Conservation (phyloP, 495 filamentous ascomycete genomes). For the Xanthoparmelia taractica region DNA sequence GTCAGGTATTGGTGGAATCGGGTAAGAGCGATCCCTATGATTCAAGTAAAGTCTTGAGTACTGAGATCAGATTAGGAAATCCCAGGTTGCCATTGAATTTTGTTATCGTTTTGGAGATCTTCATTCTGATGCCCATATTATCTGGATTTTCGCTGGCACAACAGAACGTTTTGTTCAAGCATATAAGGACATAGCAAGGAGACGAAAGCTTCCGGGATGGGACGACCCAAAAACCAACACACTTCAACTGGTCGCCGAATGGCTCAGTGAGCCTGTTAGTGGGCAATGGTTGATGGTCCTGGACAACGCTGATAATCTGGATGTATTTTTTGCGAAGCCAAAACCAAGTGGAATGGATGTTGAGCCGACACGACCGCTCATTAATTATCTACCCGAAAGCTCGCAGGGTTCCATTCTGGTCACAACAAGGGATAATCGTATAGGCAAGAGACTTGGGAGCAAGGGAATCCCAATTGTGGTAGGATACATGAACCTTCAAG, state of each 20-base stretch:
- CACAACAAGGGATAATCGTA: slow-evolving; percentile 25
- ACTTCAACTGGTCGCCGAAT: slow-evolving; percentile 32
- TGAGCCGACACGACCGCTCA: neutral
- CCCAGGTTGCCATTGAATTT: slow-evolving; percentile 37
- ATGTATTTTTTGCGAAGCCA: slow-evolving; percentile 23
- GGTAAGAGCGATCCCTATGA: neutral
- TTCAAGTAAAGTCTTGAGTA: neutral
- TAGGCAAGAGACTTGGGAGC: slow-evolving; percentile 14
- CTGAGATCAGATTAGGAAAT: slow-evolving; percentile 21
- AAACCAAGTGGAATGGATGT: too few species aligned
- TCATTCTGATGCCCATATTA: slow-evolving; percentile 29
- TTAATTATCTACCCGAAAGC: slow-evolving; percentile 23
- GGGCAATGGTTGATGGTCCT: slow-evolving; percentile 44
- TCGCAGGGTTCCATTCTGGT: slow-evolving; percentile 23
- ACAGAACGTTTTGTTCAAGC: slow-evolving; percentile 32
- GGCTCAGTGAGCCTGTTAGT: slow-evolving; percentile 30
- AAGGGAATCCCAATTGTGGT: slow-evolving; percentile 15
- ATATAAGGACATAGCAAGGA: slow-evolving; percentile 35
- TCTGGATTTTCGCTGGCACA: slow-evolving; percentile 38
- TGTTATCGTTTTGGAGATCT: slow-evolving; percentile 28
- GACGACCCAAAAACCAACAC: slow-evolving; percentile 33
- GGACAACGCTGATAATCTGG: slow-evolving; percentile 45
- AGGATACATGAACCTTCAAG: slow-evolving; percentile 9
- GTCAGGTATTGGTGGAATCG: neutral
- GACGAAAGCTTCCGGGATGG: slow-evolving; percentile 30